A percentile compares a stretch with the other conserved stretches of the same genome.
phyloP scores from a whole-genome alignment of 2,329 filamentous ascomycete species.

The Xylaria sp. region DNA sequence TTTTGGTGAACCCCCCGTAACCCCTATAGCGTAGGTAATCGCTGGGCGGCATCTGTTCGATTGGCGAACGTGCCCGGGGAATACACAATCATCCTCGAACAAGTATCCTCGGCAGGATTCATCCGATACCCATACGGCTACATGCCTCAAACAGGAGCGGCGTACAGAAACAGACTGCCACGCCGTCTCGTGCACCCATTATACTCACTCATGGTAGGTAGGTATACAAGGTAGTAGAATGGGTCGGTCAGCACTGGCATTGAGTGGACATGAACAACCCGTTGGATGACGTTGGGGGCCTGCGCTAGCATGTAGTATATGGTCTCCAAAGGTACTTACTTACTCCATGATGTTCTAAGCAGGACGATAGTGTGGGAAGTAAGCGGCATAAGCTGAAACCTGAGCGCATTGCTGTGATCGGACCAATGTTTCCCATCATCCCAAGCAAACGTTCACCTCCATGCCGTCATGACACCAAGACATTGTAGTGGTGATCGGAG shows the following conservation, averaged over 20 bases:
- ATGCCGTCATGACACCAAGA: neutral
- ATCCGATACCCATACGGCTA: conserved; percentile 15
- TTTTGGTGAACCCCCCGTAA: neutral
- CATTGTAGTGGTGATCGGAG: neutral
- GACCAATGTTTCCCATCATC: neutral
- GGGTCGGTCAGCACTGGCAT: conserved; percentile 14
- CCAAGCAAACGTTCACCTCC: neutral
- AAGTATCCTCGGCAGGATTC: conserved; percentile 22
- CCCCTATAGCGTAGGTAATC: conserved; percentile 4
- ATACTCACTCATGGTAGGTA: neutral
- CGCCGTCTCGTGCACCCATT: neutral
- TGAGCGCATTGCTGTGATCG: neutral
- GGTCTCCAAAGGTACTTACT: conserved; percentile 9
- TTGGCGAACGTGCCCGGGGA: conserved; percentile 6
- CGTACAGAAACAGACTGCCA: neutral
- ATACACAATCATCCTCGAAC: too few species aligned
- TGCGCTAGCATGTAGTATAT: neutral
- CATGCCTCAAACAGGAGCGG: neutral
- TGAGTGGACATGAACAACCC: neutral
- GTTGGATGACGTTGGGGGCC: conserved; percentile 29
- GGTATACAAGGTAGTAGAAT: neutral
- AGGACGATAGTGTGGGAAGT: conserved; percentile 19
- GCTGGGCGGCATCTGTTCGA: conserved; percentile 8
- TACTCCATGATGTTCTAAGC: conserved; percentile 13
- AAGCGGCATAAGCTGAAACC: conserved; percentile 31